Conservation (phyloP, 2,329 filamentous ascomycete species). For the Hortaea werneckii region DNA sequence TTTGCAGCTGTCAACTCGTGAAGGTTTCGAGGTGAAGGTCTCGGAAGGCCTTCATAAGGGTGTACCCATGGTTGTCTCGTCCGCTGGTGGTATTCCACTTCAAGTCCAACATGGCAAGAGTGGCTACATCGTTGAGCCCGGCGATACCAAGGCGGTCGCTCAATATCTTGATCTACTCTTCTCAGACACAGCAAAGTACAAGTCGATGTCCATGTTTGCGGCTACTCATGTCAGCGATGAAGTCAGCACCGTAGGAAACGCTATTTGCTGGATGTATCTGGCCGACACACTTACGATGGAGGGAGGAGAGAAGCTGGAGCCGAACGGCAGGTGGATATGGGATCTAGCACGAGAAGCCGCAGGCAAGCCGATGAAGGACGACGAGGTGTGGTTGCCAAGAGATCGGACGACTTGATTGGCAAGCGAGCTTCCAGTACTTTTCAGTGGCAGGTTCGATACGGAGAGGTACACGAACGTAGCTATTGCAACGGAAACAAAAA, state of each 20-base stretch:
- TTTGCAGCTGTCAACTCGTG: constrained; percentile 68
- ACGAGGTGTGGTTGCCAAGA: constrained; percentile 49
- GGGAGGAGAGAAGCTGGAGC: constrained; percentile 43
- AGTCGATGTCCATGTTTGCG: constrained; percentile 37
- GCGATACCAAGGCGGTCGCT: constrained; percentile 61
- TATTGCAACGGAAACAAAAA: too few relatives aligned
- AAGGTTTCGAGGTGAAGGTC: constrained; percentile 81
- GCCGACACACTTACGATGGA: constrained; percentile 52
- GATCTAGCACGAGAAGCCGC: constrained; percentile 62
- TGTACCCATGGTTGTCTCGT: constrained; percentile 64
- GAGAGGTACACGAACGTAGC: too few relatives aligned
- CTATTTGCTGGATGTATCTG: constrained; percentile 67
- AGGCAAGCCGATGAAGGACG: constrained; percentile 43
- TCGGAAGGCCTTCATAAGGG: constrained; percentile 75
- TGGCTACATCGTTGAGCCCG: constrained; percentile 63
- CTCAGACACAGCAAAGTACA: constrained; percentile 52
- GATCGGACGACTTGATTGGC: constrained; percentile 10
- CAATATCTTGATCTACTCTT: constrained; percentile 56
- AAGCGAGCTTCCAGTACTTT: background rate
- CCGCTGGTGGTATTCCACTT: constrained; percentile 68
- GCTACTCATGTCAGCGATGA: constrained; percentile 63
- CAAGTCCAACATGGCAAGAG: constrained; percentile 63
- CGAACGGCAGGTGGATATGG: constrained; percentile 59
- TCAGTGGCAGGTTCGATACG: background rate
- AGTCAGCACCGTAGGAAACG: constrained; percentile 71